These are phyloP conservation scores for Betula pendula DNA, from an alignment of 306 rosid species.

Conservation along the genomic window DNA sequence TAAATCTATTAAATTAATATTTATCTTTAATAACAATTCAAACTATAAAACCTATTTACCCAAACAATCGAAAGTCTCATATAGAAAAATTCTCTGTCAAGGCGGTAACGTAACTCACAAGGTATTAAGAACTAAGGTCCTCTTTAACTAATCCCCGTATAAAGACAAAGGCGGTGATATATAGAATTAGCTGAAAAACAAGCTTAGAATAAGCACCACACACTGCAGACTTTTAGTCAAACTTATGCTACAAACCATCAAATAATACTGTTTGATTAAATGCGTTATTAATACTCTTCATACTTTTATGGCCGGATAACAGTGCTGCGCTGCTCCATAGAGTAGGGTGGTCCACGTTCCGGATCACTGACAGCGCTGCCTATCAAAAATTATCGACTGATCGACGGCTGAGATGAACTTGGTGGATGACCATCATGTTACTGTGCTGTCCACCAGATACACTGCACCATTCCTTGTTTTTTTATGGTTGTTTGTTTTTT, in stretches of 20 bases:
- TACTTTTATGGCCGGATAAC: not conserved
- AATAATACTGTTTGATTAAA: not conserved
- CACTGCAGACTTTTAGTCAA: not conserved
- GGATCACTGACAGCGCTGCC: not conserved
- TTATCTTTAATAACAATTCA: too few relatives aligned
- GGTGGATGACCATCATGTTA: not conserved
- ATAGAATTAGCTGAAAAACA: not conserved
- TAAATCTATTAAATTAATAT: too few relatives aligned
- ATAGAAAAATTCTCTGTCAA: too few relatives aligned
- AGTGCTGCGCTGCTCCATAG: conserved; percentile 1
- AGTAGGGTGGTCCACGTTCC: not conserved
- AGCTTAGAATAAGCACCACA: not conserved
- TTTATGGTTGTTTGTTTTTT: too few relatives aligned
- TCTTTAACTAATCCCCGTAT: conserved; percentile 13
- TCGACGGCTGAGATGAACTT: conserved; percentile 5
- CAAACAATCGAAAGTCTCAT: too few relatives aligned
- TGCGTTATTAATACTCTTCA: not conserved
- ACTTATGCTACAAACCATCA: not conserved
- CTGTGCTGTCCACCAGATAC: not conserved
- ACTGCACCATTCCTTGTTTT: not conserved
- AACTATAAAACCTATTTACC: too few relatives aligned
- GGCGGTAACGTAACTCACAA: too few relatives aligned
- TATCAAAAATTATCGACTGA: not conserved
- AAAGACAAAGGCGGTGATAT: conserved; percentile 19
- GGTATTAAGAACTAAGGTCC: not conserved